Evolutionary conservation across 495 filamentous ascomycete species (phyloP).

Genomic region (Xylaria longipes): DNA sequence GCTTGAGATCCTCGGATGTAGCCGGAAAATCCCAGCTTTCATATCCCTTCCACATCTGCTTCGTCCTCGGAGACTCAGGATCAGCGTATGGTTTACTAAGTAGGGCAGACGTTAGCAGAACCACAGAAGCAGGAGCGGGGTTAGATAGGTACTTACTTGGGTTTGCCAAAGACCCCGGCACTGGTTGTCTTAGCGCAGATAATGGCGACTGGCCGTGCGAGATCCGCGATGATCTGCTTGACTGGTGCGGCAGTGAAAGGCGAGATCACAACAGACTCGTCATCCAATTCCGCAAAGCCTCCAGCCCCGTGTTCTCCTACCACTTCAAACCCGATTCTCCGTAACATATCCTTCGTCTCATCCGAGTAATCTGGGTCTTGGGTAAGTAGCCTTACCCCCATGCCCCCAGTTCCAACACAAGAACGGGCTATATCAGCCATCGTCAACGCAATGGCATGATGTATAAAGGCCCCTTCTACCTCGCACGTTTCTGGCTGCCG

Average conservation of each 20-base stretch:
- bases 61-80: slow-evolving; percentile 48
- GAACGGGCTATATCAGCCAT: slow-evolving; percentile 25
- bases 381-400: slow-evolving; percentile 38
- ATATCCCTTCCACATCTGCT: slow-evolving; percentile 37
- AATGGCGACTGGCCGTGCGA: slow-evolving; percentile 40
- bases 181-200: slow-evolving; percentile 34
- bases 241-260: slow-evolving; percentile 44
- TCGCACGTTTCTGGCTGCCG: slow-evolving; percentile 39
- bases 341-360: slow-evolving; percentile 43
- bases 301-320: slow-evolving; percentile 48
- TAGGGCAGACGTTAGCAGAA: slow-evolving; percentile 22
- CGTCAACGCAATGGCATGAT: slow-evolving; percentile 28
- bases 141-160: not conserved
- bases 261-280: slow-evolving; percentile 46
- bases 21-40: slow-evolving; percentile 38
- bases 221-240: slow-evolving; percentile 47
- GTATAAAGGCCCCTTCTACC: not conserved
- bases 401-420: slow-evolving; percentile 26
- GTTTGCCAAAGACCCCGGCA: not conserved
- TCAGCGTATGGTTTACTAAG: slow-evolving; percentile 43
- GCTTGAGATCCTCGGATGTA: not conserved
- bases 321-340: slow-evolving; percentile 47
- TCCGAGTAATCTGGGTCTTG: slow-evolving; percentile 48
- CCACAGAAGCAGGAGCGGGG: not conserved
- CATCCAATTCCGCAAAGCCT: slow-evolving; percentile 50